These are phyloP conservation scores for Pontederia crassipes DNA, from an alignment of 176 grass and related monocot species.

Conservation along the genomic window DNA sequence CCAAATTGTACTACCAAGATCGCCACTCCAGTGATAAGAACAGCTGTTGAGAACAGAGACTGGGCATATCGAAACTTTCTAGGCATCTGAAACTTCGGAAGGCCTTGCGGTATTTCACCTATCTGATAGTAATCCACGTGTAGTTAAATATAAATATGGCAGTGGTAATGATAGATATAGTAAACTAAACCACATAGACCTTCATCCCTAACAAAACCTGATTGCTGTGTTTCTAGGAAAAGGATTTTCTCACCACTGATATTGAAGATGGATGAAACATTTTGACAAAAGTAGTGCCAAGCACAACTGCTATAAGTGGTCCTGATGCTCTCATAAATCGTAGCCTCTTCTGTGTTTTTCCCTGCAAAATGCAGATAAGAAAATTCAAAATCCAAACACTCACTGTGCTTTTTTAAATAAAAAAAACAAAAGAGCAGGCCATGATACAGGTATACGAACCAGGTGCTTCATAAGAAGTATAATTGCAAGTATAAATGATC, in stretches of 20 bases:
- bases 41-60: conserved; percentile 68
- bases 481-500: conserved; percentile 59
- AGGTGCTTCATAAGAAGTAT: conserved; percentile 80
- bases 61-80: conserved; percentile 58
- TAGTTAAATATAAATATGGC: not conserved
- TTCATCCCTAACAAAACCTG: too few species aligned
- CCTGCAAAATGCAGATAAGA: conserved; percentile 38
- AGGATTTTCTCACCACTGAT: conserved; percentile 62
- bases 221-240: not conserved
- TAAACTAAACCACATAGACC: too few species aligned
- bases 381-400: not conserved
- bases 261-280: conserved; percentile 77
- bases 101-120: conserved; percentile 93
- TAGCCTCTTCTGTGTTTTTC: conserved; percentile 75
- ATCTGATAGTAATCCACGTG: conserved; percentile 33
- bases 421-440: not conserved
- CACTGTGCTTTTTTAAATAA: not conserved
- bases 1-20: conserved; percentile 53
- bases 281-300: conserved; percentile 85
- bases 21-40: conserved; percentile 91
- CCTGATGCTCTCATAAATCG: conserved; percentile 61
- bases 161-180: too few species aligned
- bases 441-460: conserved; percentile 17
- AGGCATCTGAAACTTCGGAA: conserved; percentile 76
- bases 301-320: conserved; percentile 74